phyloP scores from a whole-genome alignment of 2,329 filamentous ascomycete genomes.

The Fusarium tricinctum region DNA sequence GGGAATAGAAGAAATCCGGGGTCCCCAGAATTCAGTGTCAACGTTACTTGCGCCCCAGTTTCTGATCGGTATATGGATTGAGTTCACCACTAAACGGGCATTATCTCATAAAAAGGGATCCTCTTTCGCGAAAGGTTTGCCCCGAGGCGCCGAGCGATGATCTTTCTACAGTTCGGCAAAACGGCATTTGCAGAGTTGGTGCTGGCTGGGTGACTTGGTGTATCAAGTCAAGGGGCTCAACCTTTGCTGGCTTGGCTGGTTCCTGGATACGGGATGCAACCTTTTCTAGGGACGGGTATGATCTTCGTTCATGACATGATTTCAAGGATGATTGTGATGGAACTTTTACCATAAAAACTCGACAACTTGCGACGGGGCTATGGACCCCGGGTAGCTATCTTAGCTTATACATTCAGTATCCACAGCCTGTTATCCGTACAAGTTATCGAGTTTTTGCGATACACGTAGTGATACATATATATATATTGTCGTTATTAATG shows the following conservation, averaged over 20 bases:
- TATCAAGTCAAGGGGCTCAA: not conserved
- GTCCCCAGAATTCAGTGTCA: constrained; percentile 12
- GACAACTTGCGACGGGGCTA: no score
- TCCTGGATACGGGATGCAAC: not conserved
- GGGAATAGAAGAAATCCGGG: constrained; percentile 9
- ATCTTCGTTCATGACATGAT: constrained; percentile 20
- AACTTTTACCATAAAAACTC: not conserved
- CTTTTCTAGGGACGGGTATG: constrained; percentile 5
- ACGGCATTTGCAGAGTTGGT: constrained; percentile 27
- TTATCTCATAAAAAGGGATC: not conserved
- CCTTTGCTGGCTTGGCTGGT: constrained; percentile 8
- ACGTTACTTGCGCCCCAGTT: constrained; percentile 18
- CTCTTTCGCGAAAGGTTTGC: constrained; percentile 18
- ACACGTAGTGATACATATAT: no score
- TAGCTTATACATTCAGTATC: no score
- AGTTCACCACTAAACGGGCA: not conserved
- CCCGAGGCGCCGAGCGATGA: constrained; percentile 31
- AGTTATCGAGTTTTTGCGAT: no score
- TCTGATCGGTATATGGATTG: not conserved
- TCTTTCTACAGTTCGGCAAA: constrained; percentile 22
- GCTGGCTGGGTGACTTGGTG: constrained; percentile 7
- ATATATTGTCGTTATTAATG: not conserved
- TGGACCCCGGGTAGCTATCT: no score
- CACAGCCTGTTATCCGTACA: no score
- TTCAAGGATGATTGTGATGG: not conserved